A percentile compares a stretch with the other conserved stretches of the same genome.
phyloP scores from a whole-genome alignment of 1,284 basidiomycete genomes.

The Leccinum ponderosum region DNA sequence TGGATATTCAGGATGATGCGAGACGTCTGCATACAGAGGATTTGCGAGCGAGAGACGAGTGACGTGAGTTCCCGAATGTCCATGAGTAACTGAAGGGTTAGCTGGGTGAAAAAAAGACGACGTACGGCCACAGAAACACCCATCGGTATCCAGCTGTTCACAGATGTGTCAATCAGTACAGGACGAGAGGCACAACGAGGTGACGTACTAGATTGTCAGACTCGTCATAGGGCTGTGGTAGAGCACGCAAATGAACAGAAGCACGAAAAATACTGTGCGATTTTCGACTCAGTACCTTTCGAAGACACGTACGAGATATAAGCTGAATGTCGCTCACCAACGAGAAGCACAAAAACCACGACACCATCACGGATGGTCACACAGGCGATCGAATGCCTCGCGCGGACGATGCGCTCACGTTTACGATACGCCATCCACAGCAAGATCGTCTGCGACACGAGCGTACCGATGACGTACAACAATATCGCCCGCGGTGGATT shows the following conservation, averaged over 20 bases:
- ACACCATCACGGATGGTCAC: constrained; percentile 30
- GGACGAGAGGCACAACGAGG: not conserved
- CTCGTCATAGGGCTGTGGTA: constrained; percentile 7
- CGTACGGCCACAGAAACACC: constrained; percentile 19
- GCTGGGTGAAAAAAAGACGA: not conserved
- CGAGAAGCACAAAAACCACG: constrained; percentile 16
- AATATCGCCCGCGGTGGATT: constrained; percentile 12
- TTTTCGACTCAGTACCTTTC: not conserved
- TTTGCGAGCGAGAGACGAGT: not conserved
- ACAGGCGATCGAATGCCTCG: constrained; percentile 9
- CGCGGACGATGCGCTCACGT: constrained; percentile 4
- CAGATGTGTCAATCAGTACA: not conserved
- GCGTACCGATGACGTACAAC: constrained; percentile 8
- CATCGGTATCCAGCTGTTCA: constrained; percentile 23
- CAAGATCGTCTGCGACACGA: constrained; percentile 19
- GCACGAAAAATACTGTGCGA: constrained; percentile 10
- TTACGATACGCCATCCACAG: constrained; percentile 21
- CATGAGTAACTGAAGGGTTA: not conserved
- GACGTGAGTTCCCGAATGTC: not conserved
- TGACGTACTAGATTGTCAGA: constrained; percentile 16
- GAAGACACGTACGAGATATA: not conserved
- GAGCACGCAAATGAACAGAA: constrained; percentile 8
- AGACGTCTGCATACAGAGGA: constrained; percentile 10
- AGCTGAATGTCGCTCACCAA: constrained; percentile 9
- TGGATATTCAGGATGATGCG: constrained; percentile 28